phyloP scores from a whole-genome alignment of 2,329 filamentous ascomycete species.

The Aspergillus sp. region DNA sequence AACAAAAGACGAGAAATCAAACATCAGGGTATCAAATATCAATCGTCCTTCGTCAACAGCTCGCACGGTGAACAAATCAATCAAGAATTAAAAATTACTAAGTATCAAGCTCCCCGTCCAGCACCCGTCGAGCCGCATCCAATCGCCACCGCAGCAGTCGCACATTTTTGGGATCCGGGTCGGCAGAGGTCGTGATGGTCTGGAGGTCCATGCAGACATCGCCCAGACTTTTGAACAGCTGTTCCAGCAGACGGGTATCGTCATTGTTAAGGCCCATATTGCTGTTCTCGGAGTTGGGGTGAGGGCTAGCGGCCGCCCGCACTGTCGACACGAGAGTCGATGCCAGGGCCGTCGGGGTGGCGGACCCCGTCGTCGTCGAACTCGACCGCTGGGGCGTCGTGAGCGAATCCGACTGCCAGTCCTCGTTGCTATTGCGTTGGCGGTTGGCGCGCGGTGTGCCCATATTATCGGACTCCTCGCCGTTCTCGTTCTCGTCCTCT shows the following conservation, averaged over 20 bases:
- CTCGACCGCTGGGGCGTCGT: slow-evolving; percentile 29
- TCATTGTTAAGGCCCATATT: slow-evolving; percentile 47
- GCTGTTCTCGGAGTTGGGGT: slow-evolving; percentile 20
- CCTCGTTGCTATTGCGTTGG: slow-evolving; percentile 2
- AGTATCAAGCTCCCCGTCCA: slow-evolving; percentile 64
- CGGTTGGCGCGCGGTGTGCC: slow-evolving; percentile 26
- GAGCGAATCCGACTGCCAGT: slow-evolving; percentile 17
- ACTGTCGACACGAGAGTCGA: slow-evolving; percentile 41
- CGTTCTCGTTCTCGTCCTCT: slow-evolving; percentile 12
- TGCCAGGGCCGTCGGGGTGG: slow-evolving; percentile 32
- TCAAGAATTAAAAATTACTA: slow-evolving; percentile 8
- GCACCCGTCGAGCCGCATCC: slow-evolving; percentile 69
- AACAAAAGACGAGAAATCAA: slow-evolving; percentile 5
- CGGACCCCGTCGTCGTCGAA: slow-evolving; percentile 26
- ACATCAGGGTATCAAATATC: slow-evolving; percentile 14
- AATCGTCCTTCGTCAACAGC: background rate
- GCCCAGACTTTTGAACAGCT: slow-evolving; percentile 51
- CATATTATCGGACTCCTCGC: slow-evolving; percentile 18
- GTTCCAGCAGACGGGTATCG: slow-evolving; percentile 58
- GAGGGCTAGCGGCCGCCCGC: slow-evolving; percentile 32
- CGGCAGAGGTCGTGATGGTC: slow-evolving; percentile 50
- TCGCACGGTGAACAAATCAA: background rate
- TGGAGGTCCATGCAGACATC: slow-evolving; percentile 54
- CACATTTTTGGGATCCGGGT: slow-evolving; percentile 53
- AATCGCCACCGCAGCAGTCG: slow-evolving; percentile 68